Conservation (phyloP, 805 yeast species). For the Yamadazyma endophytica region DNA sequence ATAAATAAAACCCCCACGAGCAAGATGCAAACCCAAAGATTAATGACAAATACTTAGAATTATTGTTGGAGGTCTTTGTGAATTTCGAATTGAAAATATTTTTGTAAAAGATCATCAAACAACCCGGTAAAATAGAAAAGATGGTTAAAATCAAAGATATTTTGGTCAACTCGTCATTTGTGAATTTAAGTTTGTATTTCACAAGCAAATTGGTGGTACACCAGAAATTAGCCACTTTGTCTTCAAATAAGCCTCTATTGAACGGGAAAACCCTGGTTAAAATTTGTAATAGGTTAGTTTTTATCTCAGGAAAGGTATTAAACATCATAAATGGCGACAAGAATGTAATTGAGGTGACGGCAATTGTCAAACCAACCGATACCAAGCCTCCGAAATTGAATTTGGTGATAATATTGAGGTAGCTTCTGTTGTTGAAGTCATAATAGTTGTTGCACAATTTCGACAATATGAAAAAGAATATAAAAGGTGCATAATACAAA, state of each 20-base stretch:
- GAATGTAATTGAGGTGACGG: conserved; percentile 46
- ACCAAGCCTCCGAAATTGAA: conserved; percentile 57
- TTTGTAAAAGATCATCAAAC: conserved; percentile 34
- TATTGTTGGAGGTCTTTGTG: conserved; percentile 12
- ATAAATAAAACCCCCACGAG: conserved; percentile 83
- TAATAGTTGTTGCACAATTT: conserved; percentile 20
- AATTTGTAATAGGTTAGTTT: conserved; percentile 40
- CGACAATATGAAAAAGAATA: conserved; percentile 76
- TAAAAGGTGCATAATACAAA: conserved; percentile 83
- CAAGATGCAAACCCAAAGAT: conserved; percentile 75
- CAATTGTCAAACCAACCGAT: conserved; percentile 60
- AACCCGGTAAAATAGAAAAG: conserved; percentile 27
- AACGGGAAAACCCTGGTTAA: conserved; percentile 81
- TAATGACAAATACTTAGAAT: conserved; percentile 15
- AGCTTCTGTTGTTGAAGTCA: conserved; percentile 12
- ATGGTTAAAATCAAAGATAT: conserved; percentile 54
- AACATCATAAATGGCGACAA: conserved; percentile 57
- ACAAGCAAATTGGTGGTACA: conserved; percentile 80
- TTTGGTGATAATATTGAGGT: conserved; percentile 13
- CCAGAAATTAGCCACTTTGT: conserved; percentile 97
- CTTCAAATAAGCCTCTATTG: conserved; percentile 90
- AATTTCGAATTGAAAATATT: conserved; percentile 15
- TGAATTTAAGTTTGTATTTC: conserved; percentile 59
- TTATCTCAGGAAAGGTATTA: conserved; percentile 19
- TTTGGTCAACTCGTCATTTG: conserved; percentile 54